Evolutionary conservation across 805 yeast genomes (phyloP).

Genomic region (Saccharomycopsis guyanensis): DNA sequence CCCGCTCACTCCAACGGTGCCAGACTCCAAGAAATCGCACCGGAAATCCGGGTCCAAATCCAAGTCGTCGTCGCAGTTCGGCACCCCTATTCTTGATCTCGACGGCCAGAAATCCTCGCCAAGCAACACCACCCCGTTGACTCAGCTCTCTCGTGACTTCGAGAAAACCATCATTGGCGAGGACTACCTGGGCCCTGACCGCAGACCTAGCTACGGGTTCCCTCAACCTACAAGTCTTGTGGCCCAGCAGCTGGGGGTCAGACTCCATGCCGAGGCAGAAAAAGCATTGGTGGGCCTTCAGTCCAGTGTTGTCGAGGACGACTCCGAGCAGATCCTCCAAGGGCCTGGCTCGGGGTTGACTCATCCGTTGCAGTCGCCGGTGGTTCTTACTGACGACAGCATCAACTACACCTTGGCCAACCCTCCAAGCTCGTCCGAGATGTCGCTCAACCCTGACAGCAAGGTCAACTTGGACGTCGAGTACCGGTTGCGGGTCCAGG

Average conservation of each 20-base stretch:
- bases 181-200: background rate
- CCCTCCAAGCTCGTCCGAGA: background rate
- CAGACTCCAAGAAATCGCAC: background rate
- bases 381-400: slow-evolving; percentile 12
- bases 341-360: background rate
- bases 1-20: background rate
- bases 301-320: slow-evolving; percentile 5
- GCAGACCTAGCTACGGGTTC: background rate
- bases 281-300: slow-evolving; percentile 9
- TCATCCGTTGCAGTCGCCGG: slow-evolving; percentile 17
- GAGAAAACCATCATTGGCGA: slow-evolving; percentile 3
- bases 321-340: background rate
- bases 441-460: background rate
- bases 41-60: background rate
- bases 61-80: background rate
- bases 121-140: slow-evolving; percentile 9
- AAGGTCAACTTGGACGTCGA: background rate
- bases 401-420: background rate
- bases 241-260: background rate
- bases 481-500: background rate
- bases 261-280: slow-evolving; percentile 6
- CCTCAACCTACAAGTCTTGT: background rate
- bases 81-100: background rate
- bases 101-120: slow-evolving; percentile 2
- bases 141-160: slow-evolving; percentile 14